phyloP scores from a whole-genome alignment of 2,329 filamentous ascomycete species.

The Colletotrichum destructivum region DNA sequence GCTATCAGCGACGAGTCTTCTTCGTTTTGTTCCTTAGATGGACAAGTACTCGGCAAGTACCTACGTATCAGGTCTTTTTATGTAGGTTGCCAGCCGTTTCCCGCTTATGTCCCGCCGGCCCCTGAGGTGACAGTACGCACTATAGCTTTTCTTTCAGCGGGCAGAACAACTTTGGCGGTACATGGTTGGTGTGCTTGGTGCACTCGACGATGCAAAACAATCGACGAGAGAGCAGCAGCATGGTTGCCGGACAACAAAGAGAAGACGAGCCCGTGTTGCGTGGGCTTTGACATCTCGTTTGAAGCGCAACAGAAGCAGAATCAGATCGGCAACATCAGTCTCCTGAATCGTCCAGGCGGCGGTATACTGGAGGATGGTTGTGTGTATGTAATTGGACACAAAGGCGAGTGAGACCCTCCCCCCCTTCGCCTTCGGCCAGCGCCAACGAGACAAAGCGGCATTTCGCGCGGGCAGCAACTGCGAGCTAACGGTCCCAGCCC shows the following conservation, averaged over 20 bases:
- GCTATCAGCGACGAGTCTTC: constrained; percentile 10
- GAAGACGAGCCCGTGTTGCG: constrained; percentile 26
- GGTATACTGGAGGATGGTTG: constrained; percentile 8
- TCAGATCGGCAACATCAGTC: constrained; percentile 8
- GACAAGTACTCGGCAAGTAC: constrained; percentile 33
- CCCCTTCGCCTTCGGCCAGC: neutral
- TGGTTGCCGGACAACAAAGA: constrained; percentile 25
- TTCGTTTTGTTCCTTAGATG: neutral
- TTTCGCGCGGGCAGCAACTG: constrained; percentile 8
- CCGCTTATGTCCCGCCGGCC: neutral
- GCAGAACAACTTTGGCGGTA: constrained; percentile 25
- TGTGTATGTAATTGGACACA: neutral
- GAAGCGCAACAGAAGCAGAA: constrained; percentile 21
- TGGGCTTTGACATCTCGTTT: constrained; percentile 33
- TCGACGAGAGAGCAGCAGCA: constrained; percentile 7
- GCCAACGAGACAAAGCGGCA: constrained; percentile 33
- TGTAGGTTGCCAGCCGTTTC: neutral
- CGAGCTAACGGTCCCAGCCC: constrained; percentile 20
- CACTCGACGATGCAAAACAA: constrained; percentile 8
- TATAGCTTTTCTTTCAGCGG: neutral
- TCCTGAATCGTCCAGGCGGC: constrained; percentile 34
- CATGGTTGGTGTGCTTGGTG: neutral
- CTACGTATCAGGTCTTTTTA: neutral
- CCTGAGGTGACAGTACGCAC: neutral
- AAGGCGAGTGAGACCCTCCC: constrained; percentile 4